A percentile compares a stretch with the other conserved stretches of the same genome.
phyloP scores from a whole-genome alignment of 495 filamentous ascomycete genomes.

The Corynascus novoguineensis region DNA sequence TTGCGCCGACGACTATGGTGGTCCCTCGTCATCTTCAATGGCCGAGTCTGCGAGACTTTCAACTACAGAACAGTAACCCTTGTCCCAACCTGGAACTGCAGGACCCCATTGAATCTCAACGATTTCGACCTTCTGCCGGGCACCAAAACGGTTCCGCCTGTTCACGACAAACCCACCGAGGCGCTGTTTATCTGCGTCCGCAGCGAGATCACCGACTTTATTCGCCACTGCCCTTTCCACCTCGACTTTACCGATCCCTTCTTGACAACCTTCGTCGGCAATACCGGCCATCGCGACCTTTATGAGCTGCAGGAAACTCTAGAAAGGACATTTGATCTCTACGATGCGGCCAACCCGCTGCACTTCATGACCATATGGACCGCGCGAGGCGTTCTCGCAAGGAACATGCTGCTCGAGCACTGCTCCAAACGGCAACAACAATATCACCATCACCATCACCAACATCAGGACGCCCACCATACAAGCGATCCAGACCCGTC shows the following conservation, averaged over 20 bases:
- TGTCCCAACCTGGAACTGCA: slow-evolving; percentile 53
- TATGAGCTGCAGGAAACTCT: slow-evolving; percentile 38
- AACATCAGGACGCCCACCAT: not conserved
- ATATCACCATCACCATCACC: not conserved
- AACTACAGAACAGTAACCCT: slow-evolving; percentile 35
- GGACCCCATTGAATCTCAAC: slow-evolving; percentile 49
- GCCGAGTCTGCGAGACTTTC: slow-evolving; percentile 45
- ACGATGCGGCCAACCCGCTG: slow-evolving; percentile 45
- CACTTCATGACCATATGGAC: slow-evolving; percentile 53
- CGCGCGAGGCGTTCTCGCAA: slow-evolving; percentile 41
- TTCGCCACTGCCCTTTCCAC: slow-evolving; percentile 43
- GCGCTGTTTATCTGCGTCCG: slow-evolving; percentile 48
- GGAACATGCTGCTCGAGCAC: slow-evolving; percentile 42
- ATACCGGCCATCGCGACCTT: slow-evolving; percentile 13
- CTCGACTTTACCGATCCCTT: slow-evolving; percentile 48
- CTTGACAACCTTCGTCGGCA: slow-evolving; percentile 38
- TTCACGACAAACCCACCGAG: slow-evolving; percentile 46
- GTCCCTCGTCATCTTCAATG: slow-evolving; percentile 50
- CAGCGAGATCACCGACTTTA: slow-evolving; percentile 44
- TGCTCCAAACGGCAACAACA: slow-evolving; percentile 24
- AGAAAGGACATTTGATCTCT: slow-evolving; percentile 44
- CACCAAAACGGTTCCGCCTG: slow-evolving; percentile 15
- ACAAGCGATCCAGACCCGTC: slow-evolving; percentile 13
- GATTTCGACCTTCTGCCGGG: slow-evolving; percentile 50
- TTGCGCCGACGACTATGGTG: slow-evolving; percentile 58